These are phyloP conservation scores for Aspergillus pseudoglaucus DNA, from an alignment of 2,329 filamentous ascomycete genomes.

Conservation along the genomic window DNA sequence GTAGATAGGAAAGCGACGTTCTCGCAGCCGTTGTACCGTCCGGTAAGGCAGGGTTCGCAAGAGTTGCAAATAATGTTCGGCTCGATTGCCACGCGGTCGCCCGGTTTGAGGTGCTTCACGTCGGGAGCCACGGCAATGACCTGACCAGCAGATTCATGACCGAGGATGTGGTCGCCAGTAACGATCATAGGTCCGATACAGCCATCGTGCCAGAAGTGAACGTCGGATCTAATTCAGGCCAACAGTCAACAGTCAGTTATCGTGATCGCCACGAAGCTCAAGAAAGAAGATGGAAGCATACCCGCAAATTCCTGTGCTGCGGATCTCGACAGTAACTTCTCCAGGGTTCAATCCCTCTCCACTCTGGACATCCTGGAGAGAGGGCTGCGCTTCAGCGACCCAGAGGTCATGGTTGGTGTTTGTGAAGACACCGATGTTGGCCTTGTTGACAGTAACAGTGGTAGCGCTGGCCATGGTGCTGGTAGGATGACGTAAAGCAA, in stretches of 20 bases:
- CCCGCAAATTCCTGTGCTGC: slow-evolving; percentile 95
- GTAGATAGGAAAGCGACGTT: slow-evolving; percentile 81
- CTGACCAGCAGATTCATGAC: slow-evolving; percentile 79
- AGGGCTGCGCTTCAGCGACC: slow-evolving; percentile 72
- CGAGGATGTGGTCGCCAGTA: slow-evolving; percentile 78
- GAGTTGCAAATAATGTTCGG: slow-evolving; percentile 87
- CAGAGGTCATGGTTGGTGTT: slow-evolving; percentile 89
- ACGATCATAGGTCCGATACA: slow-evolving; percentile 97
- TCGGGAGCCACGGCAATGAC: slow-evolving; percentile 68
- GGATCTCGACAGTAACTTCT: slow-evolving; percentile 81
- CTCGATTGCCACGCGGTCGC: slow-evolving; percentile 89
- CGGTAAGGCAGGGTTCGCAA: slow-evolving; percentile 86
- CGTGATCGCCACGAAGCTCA: not conserved
- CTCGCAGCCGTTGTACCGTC: slow-evolving; percentile 92
- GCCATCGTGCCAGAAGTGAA: slow-evolving; percentile 96
- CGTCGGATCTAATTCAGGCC: slow-evolving; percentile 61
- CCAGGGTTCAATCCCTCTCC: slow-evolving; percentile 66
- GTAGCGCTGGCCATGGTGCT: slow-evolving; percentile 24
- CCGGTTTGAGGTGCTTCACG: slow-evolving; percentile 69
- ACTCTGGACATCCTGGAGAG: slow-evolving; percentile 64
- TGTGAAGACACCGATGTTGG: slow-evolving; percentile 94
- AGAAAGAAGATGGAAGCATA: slow-evolving; percentile 36
- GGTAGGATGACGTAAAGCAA: slow-evolving; percentile 1
- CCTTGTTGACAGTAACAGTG: slow-evolving; percentile 50
- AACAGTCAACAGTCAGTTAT: slow-evolving; percentile 5